A percentile compares a stretch with the other conserved stretches of the same genome.
Evolutionary conservation across 148 eudicot species (phyloP).

Genomic region (Beta vulgaris): DNA sequence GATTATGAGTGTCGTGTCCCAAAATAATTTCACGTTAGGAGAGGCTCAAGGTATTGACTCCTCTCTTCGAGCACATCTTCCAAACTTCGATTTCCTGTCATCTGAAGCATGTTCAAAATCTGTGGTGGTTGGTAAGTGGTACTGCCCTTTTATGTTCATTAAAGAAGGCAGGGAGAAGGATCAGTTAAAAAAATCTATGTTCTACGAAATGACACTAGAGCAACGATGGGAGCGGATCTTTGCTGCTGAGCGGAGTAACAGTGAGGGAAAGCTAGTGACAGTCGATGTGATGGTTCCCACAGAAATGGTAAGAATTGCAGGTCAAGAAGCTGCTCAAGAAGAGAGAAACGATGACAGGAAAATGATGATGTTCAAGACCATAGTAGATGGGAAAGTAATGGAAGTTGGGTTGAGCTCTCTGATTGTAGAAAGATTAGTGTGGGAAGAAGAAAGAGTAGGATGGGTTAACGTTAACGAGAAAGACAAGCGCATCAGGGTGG

Average conservation of each 20-base stretch:
- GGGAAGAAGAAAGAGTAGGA: slow-evolving; percentile 62
- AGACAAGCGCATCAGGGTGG: slow-evolving; percentile 33
- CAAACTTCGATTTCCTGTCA: slow-evolving; percentile 29
- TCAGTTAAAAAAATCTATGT: slow-evolving; percentile 47
- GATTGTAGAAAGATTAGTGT: slow-evolving; percentile 48
- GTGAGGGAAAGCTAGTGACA: slow-evolving; percentile 16
- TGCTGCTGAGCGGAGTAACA: slow-evolving; percentile 16
- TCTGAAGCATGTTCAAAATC: slow-evolving; percentile 32
- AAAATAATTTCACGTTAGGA: slow-evolving; percentile 29
- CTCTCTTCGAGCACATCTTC: slow-evolving; percentile 36
- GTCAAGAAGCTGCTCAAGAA: slow-evolving; percentile 33
- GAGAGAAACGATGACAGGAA: slow-evolving; percentile 29
- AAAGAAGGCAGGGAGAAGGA: slow-evolving; percentile 28
- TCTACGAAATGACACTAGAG: slow-evolving; percentile 58
- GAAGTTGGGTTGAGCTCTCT: slow-evolving; percentile 46
- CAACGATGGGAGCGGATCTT: slow-evolving; percentile 61
- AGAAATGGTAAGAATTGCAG: slow-evolving; percentile 38
- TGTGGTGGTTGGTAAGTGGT: slow-evolving; percentile 53
- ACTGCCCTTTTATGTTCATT: slow-evolving; percentile 62
- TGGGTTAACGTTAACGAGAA: slow-evolving; percentile 27
- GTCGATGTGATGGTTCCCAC: slow-evolving; percentile 39
- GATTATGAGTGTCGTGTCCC: slow-evolving; percentile 27
- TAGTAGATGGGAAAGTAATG: slow-evolving; percentile 3
- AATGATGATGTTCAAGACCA: slow-evolving; percentile 37
- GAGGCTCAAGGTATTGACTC: slow-evolving; percentile 35